These are phyloP conservation scores for Myriosclerotinia scirpicola DNA, from an alignment of 2,329 filamentous ascomycete genomes.

Conservation along the genomic window DNA sequence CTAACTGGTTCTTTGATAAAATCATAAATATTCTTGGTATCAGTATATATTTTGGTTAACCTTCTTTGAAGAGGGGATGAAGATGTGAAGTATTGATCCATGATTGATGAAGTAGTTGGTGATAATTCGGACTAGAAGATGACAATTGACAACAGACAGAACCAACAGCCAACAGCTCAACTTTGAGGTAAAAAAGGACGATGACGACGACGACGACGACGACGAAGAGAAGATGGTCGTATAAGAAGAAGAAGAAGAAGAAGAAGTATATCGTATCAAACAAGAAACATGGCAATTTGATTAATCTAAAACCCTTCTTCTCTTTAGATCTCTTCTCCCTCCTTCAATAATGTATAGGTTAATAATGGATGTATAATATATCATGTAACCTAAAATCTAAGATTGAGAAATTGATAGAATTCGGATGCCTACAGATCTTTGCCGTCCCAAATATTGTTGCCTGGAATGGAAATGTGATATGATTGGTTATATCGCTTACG, in stretches of 20 bases:
- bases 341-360: neutral
- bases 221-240: no score
- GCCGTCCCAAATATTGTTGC: conserved; percentile 32
- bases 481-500: conserved; percentile 8
- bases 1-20: conserved; percentile 66
- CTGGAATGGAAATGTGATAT: conserved; percentile 19
- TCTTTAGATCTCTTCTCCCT: no score
- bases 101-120: conserved; percentile 14
- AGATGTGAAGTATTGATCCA: conserved; percentile 38
- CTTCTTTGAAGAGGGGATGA: conserved; percentile 55
- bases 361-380: neutral
- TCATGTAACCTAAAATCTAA: neutral
- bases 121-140: neutral
- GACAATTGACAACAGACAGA: neutral
- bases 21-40: conserved; percentile 76
- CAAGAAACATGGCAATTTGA: no score
- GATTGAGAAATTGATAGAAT: neutral
- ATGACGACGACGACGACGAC: no score
- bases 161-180: no score
- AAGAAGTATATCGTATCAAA: neutral
- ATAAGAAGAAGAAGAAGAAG: neutral
- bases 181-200: neutral
- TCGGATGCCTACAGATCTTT: conserved; percentile 26
- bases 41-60: conserved; percentile 73
- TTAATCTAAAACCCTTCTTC: no score